phyloP scores from a whole-genome alignment of 768 basidiomycete genomes.

The Suillus weaverae region DNA sequence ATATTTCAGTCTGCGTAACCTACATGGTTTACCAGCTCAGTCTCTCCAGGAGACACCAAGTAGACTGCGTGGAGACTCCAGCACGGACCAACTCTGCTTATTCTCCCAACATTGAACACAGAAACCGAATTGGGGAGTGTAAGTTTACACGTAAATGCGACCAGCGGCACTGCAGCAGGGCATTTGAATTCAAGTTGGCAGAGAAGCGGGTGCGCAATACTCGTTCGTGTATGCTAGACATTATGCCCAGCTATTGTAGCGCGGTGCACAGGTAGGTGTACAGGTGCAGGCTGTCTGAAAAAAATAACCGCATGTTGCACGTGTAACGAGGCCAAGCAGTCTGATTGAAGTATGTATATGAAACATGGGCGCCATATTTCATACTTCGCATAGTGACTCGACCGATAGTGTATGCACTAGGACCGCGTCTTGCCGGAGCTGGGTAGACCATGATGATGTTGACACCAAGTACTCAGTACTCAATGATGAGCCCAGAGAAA shows the following conservation, averaged over 20 bases:
- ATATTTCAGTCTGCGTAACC: not conserved
- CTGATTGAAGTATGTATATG: not conserved
- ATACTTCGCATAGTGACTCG: not conserved
- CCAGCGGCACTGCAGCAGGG: not conserved
- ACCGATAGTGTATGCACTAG: not conserved
- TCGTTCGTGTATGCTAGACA: not conserved
- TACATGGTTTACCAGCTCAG: not conserved
- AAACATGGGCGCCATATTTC: too few species aligned
- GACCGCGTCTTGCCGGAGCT: not conserved
- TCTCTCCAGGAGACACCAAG: too few species aligned
- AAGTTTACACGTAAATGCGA: not conserved
- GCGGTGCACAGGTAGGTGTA: not conserved
- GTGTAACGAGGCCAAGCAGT: not conserved
- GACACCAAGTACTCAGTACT: too few species aligned
- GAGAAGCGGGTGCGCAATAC: not conserved
- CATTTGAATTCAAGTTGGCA: not conserved
- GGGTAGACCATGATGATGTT: not conserved
- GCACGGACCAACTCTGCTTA: not conserved
- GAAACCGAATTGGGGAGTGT: not conserved
- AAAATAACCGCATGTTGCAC: not conserved
- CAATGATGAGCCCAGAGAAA: not conserved
- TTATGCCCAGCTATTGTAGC: not conserved
- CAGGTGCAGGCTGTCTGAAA: not conserved
- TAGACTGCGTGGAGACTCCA: not conserved
- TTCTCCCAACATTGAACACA: not conserved